Conservation (phyloP, 768 basidiomycete genomes). For the Amanita brunnescens region DNA sequence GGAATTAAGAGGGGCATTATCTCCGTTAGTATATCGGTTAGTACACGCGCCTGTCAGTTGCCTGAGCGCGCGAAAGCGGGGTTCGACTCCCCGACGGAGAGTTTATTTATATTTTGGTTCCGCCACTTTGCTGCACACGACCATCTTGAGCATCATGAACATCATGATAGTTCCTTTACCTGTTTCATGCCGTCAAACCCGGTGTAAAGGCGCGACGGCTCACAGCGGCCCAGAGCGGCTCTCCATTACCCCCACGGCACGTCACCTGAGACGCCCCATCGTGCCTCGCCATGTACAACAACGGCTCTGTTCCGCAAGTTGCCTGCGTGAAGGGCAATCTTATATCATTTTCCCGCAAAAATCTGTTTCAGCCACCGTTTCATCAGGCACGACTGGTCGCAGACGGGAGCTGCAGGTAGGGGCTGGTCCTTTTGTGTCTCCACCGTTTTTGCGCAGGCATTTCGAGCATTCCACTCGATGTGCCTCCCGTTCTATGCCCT, state of each 20-base stretch:
- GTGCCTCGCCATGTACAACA: neutral
- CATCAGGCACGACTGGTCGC: no score
- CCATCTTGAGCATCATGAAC: neutral
- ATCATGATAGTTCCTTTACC: neutral
- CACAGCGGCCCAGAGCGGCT: no score
- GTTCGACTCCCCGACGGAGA: slow-evolving; percentile 9
- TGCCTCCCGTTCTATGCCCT: neutral
- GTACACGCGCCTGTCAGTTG: slow-evolving; percentile 6
- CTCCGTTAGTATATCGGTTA: slow-evolving; percentile 6
- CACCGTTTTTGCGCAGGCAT: no score
- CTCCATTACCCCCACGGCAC: neutral
- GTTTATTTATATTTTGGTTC: neutral
- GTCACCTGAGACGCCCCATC: neutral
- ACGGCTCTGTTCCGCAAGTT: neutral
- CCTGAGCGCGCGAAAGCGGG: slow-evolving; percentile 6
- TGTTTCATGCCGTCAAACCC: neutral
- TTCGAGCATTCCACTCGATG: no score
- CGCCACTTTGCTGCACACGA: neutral
- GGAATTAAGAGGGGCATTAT: no score
- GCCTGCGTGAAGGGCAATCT: neutral
- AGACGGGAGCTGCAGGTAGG: no score
- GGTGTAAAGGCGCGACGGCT: neutral
- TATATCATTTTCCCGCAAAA: neutral
- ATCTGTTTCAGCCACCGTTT: neutral
- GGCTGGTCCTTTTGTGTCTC: neutral